Base-by-base conservation (phyloP, 768 basidiomycete genomes). In the Leccinum variicolor region DNA sequence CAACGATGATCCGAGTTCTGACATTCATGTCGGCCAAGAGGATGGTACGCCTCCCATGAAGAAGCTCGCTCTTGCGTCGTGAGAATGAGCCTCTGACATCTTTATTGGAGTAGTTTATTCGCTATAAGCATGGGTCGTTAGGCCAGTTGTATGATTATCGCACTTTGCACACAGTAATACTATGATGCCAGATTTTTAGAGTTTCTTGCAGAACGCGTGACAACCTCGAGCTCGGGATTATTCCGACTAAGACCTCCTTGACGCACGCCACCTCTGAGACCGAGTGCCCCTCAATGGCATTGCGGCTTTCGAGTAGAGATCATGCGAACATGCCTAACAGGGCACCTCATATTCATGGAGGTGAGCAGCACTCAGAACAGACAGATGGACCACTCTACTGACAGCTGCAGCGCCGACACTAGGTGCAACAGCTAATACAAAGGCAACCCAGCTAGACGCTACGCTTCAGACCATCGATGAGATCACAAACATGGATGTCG, bases 1-100 rank as follows among this genome's bases (percentile, higher is more conserved):
- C 54, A 76, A 78, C 58, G 77, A 77, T 68, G 77, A 81, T 64
- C 67, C 53, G 39, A 54, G 54, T 62, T 66, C 70, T 53, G 70
- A 75, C 55, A 48, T 73, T 62, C 62, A 70, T 63, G 69, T 67
- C 64, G 51, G 34, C 26, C 56, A 26, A 53, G 77, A 79, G 64
- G 77, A 76, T 54, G 78, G 77, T 53, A 85, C 82, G 41, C 89
- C 89, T 50, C 87, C 86, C 3, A 66, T 78, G 65, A 91, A 91
- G 77, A 89, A 86, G 70, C 58, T 84, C 52, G 84, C 86, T 25
- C 67, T 89, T 62, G 69, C 71, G 47, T 64, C 68, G 56, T 69
- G 66, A 70, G 62, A 36, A 39, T 60, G 43, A 51, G 56, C 55
- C 29, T 53, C 46, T 56, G 53, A 61, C 64, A 54, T 69, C 58